Conservation (phyloP, 225 moss, liverwort and hornwort species). For the Pleurozium schreberi region DNA sequence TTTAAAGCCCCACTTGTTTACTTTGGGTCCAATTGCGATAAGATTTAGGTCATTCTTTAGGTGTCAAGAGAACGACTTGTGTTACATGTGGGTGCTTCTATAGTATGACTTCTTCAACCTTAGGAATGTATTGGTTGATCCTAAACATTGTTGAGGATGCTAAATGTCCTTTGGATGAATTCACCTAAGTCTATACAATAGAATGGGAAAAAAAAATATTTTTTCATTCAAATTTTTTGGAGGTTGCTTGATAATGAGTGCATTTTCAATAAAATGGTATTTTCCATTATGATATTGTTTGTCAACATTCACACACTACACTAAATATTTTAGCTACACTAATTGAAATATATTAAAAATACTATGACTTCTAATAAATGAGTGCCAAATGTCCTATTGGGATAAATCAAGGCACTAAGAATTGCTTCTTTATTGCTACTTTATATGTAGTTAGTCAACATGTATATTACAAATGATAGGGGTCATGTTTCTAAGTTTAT, state of each 20-base stretch:
- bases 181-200: background rate
- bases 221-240: background rate
- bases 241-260: background rate
- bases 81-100: too few species aligned
- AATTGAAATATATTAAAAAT: background rate
- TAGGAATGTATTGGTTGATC: background rate
- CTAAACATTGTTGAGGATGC: fast-evolving
- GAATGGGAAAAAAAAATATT: background rate
- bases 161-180: background rate
- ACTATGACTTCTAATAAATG: fast-evolving
- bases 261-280: background rate
- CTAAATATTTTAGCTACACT: background rate
- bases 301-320: background rate
- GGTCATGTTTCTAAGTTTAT: background rate
- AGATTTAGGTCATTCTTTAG: too few species aligned
- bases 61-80: too few species aligned
- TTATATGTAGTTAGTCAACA: background rate
- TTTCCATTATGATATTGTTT: background rate
- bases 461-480: background rate
- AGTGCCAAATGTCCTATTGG: background rate
- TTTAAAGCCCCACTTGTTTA: too few species aligned
- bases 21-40: too few species aligned
- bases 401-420: background rate
- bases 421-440: background rate
- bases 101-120: background rate